Conservation (phyloP, 2,329 filamentous ascomycete species). For the Lecanicillium sp. region DNA sequence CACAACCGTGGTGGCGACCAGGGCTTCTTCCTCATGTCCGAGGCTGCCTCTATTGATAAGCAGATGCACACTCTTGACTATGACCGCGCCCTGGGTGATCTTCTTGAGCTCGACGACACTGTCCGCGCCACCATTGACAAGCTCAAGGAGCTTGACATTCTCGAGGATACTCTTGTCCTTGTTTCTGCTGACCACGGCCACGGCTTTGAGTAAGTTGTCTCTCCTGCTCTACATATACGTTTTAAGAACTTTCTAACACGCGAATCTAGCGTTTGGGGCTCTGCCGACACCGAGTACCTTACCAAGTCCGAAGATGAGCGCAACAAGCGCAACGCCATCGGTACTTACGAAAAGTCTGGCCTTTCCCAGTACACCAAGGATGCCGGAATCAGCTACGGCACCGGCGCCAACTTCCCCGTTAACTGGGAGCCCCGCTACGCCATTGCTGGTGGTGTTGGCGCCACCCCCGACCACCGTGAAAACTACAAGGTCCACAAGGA, state of each 20-base stretch:
- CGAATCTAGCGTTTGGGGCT: constrained; percentile 60
- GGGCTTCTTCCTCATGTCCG: constrained; percentile 83
- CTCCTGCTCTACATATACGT: rapidly evolving
- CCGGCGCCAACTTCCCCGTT: constrained; percentile 67
- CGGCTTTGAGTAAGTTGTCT: constrained; percentile 57
- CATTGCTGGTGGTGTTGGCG: constrained; percentile 63
- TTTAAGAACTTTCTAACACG: constrained; percentile 6
- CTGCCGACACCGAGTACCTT: constrained; percentile 72
- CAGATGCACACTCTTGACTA: constrained; percentile 84
- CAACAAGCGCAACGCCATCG: constrained; percentile 66
- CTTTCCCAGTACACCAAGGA: constrained; percentile 63
- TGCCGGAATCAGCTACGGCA: constrained; percentile 57
- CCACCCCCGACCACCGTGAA: constrained; percentile 68
- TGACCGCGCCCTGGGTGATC: constrained; percentile 74
- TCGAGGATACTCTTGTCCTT: constrained; percentile 70
- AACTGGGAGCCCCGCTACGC: constrained; percentile 84
- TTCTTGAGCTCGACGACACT: constrained; percentile 80
- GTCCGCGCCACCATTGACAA: constrained; percentile 65
- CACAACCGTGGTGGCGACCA: constrained; percentile 55
- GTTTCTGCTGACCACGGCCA: constrained; percentile 86
- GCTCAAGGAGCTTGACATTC: constrained; percentile 54
- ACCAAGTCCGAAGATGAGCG: constrained; percentile 56
- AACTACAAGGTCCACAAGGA: constrained; percentile 63
- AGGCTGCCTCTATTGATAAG: constrained; percentile 81
- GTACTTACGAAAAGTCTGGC: constrained; percentile 65